Base-by-base conservation (phyloP, 257 asterid species). In the Solanum chmielewskii region DNA sequence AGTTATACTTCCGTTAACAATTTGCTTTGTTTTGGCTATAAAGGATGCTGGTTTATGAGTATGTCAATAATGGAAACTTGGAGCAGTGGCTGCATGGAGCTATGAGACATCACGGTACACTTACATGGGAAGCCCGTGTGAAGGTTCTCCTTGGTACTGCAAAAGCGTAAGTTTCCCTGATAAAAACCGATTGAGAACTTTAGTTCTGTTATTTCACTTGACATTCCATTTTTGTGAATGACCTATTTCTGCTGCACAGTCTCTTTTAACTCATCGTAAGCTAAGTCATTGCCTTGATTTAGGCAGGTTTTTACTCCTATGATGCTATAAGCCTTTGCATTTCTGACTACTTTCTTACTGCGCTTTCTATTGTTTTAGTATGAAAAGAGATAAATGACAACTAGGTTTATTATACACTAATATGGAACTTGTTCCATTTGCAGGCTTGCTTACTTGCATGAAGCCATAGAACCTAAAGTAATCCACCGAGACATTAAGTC, bases 31-130 rank as follows among this genome's bases (percentile, higher is more conserved):
- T 87, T 83, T 87, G 62, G 81, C 71, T 25, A 8, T 87, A 41
- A 89, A 97, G 99, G 92, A 94, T 97, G 98, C 85, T 97, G 94
- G 99, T 95, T 33, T 97, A 97, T 35, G 99, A 97, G 90, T 97
- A 94, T 85, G 98, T 97, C 70, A 95, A 93, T 92, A 97, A 95
- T 16, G 99, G 99, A 82, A 97, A 97, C 90, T 92, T 97, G 83
- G 99, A 97, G 88, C 98, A 97, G 82, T 97, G 99, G 99, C 98
- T 97, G 91, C 99, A 95, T 87, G 99, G 98, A 86, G 95, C 97
- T 70, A 94, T 95, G 98, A 91, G 95, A 89, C 98, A 94, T 83
- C 90, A 92, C 21, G 98, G 99, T 20, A 92, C 92, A 68, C 92
- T 97, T 82, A 94, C 98, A 81, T 97, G 99, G 99, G 99, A 97